Evolutionary conservation across 169 alveolate species (phyloP), one percentile per base, ranked within the genome.

Genomic region (Eimeria praecox): DNA sequence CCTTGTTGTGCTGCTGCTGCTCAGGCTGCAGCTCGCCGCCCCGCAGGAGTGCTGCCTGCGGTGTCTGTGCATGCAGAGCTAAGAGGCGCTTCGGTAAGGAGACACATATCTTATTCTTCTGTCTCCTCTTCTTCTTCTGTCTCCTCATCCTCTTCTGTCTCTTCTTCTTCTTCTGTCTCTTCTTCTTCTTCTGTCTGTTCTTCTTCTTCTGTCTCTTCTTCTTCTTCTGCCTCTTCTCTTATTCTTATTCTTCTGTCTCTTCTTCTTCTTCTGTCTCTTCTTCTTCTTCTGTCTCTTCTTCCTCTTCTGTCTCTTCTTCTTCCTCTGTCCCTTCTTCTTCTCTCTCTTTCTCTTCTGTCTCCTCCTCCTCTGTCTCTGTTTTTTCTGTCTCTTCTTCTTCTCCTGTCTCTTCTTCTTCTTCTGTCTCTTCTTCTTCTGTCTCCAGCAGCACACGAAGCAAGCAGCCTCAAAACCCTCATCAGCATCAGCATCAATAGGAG

Each of bases 1-100:
- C 52, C 88, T 38, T 44, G 33, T 33, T 78, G 88, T n/a, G n/a
- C n/a, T n/a, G n/a, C 3, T 20, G 69, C 69, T 59, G n/a, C n/a
- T 59, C 71, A 82, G 90, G 71, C 90, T 46, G 90, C 90, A 6
- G 44, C 90, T 46, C 40, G 90, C 44, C 90, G 90, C 71, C 42
- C 27, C 18, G 16, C 44, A 33, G 71, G 44, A 9, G 12, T 82
- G 71, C 9, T 82, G 90, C 90, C 90, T 8, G 90, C 56, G 14
- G 44, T 82, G 8, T 82, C 90, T 6, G 90, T 82, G 40, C 40
- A 46, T 46, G 66, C 90, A 35, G 90, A 82, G 33, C 24, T 82
- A 73, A 69, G 90, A 6, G 90, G 73, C 49, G 90, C 90, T 40
- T 24, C 71, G 27, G 90, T 82, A 62, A 82, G 90, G 64, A n/a